Base-by-base conservation (phyloP, 768 basidiomycete genomes). In the Podaxis pistillaris region DNA sequence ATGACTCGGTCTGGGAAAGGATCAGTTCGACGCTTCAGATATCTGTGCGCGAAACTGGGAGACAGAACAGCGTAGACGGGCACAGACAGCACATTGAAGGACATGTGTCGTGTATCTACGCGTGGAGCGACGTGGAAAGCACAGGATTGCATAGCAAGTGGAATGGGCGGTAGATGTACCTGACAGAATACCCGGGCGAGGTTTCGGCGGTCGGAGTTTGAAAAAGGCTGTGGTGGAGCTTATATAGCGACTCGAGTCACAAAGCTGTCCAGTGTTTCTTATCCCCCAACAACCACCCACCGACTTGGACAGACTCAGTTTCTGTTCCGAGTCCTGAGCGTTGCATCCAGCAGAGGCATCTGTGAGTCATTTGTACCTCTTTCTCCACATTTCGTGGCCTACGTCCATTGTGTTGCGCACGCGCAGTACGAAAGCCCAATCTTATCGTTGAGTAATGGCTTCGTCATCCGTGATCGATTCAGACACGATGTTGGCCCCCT, bases 361-460 rank as follows among this genome's bases (percentile, higher is more conserved):
- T 65, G 77, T 78, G 76, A 78, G 77, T 78, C 72, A 62, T 66
- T 73, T 62, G 60, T 67, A 62, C 64, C 49, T 40, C 52, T 64
- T 58, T 57, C 60, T 63, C 60, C 66, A 58, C 68, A 66, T 72
- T 33, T 65, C 62, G 64, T 64, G 65, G 70, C 72, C 71, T 74
- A 72, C 73, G 70, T 69, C 70, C 67, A 64, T 67, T 63, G 50
- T 66, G 47, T 65, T 58, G 62, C 62, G 66, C 64, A 56, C 58
- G 64, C 36, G 46, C 56, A 51, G 30, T 63, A 64, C 38, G 61
- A 63, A 52, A 61, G 61, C 64, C 65, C 52, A 66, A 58, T 67
- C 64, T 65, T 66, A 63, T 66, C 56, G 47, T 50, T 57, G 53
- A 54, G 28, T 58, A 65, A 71, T 72, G 67, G 64, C 68, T 50